Conservation (phyloP, 345 rosid species). For the Salix udensis region DNA sequence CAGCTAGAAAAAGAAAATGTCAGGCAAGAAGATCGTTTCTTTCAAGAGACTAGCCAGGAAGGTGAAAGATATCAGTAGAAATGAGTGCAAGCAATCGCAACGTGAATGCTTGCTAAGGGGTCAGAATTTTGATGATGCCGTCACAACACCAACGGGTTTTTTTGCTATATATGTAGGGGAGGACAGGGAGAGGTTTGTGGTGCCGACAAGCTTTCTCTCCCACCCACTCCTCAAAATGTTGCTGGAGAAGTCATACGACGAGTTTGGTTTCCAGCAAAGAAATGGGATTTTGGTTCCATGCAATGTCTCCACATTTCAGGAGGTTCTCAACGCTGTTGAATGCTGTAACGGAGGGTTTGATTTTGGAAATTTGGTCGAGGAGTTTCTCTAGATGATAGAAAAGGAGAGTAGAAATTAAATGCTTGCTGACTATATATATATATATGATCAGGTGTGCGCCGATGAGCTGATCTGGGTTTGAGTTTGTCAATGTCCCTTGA, state of each 20-base stretch:
- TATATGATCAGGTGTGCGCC: too few species aligned
- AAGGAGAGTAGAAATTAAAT: neutral
- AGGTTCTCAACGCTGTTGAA: slow-evolving; percentile 62
- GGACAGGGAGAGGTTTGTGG: slow-evolving; percentile 57
- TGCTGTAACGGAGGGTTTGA: slow-evolving; percentile 66
- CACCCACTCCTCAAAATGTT: slow-evolving; percentile 85
- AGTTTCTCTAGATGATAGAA: slow-evolving; percentile 42
- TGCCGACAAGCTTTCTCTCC: slow-evolving; percentile 64
- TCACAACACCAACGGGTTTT: slow-evolving; percentile 59
- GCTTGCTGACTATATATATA: too few species aligned
- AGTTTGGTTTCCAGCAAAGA: slow-evolving; percentile 50
- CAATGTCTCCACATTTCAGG: slow-evolving; percentile 60
- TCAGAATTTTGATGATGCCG: slow-evolving; percentile 11
- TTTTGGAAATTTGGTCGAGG: slow-evolving; percentile 65
- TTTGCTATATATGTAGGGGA: slow-evolving; percentile 83
- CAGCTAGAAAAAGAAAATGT: slow-evolving; percentile 28
- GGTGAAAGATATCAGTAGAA: slow-evolving; percentile 45
- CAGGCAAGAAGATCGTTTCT: slow-evolving; percentile 62
- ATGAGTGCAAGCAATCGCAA: slow-evolving; percentile 24
- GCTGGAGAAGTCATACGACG: slow-evolving; percentile 68
- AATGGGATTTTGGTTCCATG: slow-evolving; percentile 73
- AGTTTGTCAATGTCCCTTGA: neutral
- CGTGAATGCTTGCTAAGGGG: slow-evolving; percentile 44
- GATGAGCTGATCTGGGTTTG: neutral
- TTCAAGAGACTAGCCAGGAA: slow-evolving; percentile 81